Percentiles rank a stretch among this genome's conserved stretches.
Evolutionary conservation across 2,329 filamentous ascomycete genomes (phyloP).

Genomic region (Arthrinium puccinioides): DNA sequence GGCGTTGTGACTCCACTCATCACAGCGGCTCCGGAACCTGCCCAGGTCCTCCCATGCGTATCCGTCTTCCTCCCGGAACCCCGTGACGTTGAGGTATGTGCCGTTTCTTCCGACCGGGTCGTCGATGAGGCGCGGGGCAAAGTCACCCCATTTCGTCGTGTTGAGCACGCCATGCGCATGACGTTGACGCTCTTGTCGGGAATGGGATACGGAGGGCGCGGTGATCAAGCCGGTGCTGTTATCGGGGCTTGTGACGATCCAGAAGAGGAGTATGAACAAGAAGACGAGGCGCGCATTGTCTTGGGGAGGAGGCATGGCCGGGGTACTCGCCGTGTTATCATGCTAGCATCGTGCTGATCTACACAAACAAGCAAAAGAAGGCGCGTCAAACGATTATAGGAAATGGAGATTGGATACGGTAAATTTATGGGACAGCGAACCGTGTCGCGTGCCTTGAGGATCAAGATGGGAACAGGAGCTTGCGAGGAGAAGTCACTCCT

Average conservation of each 20-base stretch:
- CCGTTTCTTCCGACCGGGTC: conserved; percentile 10
- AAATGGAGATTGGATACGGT: too few species aligned
- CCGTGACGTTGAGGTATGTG: conserved; percentile 63
- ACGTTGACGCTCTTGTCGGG: conserved; percentile 44
- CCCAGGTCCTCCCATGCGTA: conserved; percentile 72
- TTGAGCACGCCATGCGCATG: conserved; percentile 47
- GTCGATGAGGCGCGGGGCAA: conserved; percentile 34
- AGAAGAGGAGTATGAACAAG: conserved; percentile 36
- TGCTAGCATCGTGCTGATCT: too few species aligned
- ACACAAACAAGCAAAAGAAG: too few species aligned
- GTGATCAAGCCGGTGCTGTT: conserved; percentile 32
- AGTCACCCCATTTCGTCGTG: conserved; percentile 52
- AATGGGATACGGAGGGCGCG: conserved; percentile 32
- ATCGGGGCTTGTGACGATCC: conserved; percentile 35
- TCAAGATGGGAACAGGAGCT: too few species aligned
- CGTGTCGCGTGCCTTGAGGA: too few species aligned
- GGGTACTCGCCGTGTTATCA: too few species aligned
- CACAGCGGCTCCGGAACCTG: conserved; percentile 57
- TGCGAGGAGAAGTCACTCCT: too few species aligned
- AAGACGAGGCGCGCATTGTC: conserved; percentile 37
- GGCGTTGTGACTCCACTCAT: conserved; percentile 51
- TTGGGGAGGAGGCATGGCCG: conserved; percentile 39
- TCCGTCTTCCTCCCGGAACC: conserved; percentile 65
- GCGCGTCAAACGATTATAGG: too few species aligned
- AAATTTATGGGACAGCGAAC: too few species aligned